phyloP scores from a whole-genome alignment of 108 stramenopile species.

The Hondaea fermentalgiana region DNA sequence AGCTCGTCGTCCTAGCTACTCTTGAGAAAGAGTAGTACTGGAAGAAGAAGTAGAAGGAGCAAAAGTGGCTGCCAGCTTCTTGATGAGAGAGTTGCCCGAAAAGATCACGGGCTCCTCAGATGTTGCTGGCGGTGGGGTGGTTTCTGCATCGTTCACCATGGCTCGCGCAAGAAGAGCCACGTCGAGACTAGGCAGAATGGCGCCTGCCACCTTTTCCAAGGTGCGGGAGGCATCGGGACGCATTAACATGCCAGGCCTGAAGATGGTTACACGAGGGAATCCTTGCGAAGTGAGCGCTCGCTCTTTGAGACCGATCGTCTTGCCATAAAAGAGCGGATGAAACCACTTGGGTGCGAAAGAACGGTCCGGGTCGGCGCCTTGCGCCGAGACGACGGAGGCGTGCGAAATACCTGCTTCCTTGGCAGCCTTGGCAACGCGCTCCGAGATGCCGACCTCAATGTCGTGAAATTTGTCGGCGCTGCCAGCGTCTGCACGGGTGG shows the following conservation, averaged over 20 bases:
- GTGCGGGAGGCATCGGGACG: neutral
- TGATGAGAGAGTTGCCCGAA: neutral
- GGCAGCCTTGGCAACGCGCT: neutral
- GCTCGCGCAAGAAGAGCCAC: neutral
- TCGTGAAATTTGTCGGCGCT: neutral
- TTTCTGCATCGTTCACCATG: slow-evolving; percentile 2
- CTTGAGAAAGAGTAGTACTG: too few relatives aligned
- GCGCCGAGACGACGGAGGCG: slow-evolving; percentile 1
- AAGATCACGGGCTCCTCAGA: neutral
- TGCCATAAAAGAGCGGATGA: neutral
- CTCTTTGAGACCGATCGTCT: neutral
- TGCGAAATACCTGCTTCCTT: neutral
- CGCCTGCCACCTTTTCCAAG: neutral
- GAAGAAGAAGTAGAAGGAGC: neutral
- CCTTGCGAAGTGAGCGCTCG: neutral
- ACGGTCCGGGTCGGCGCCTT: neutral
- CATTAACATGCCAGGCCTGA: neutral
- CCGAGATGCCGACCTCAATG: neutral
- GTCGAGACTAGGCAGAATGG: neutral
- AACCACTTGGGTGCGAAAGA: neutral
- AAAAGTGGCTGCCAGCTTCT: neutral
- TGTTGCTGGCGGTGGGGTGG: neutral
- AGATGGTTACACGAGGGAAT: neutral
- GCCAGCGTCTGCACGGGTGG: neutral
- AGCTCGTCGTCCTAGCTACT: too few relatives aligned